Evolutionary conservation across 2,329 filamentous ascomycete genomes (phyloP), one percentile per base, ranked within the genome.

Genomic region (Phyllachora maydis): DNA sequence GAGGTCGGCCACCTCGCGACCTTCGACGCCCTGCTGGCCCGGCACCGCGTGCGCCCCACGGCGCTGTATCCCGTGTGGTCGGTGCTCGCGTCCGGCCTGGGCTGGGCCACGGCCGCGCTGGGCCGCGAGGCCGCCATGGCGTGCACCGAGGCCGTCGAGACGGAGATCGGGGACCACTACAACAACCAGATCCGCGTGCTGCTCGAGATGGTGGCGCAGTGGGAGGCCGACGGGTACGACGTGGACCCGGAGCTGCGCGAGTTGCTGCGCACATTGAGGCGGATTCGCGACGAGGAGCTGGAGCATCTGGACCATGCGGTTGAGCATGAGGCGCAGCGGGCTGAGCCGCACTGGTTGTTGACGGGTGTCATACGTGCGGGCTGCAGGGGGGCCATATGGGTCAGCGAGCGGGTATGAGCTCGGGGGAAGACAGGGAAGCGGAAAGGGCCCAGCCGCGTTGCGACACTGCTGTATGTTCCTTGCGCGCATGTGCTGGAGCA

Each of bases 111-210:
- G 0, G 88, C 77, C 1, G 51, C 88, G 19, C 62, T 98, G 60
- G 83, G 88, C 1, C 66, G 81, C 23, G 82, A 95, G 50, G 83
- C 85, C 2, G 85, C 88, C 17, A 98, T 98, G 88, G 88, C 88
- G 8, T 98, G 88, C 45, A 95, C 88, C 1, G 88, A 98, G 50
- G 88, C 88, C 1, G 85, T 98, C 2, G 88, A 98, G 58, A 98
- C 85, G 5, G 88, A 95, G 54, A 98, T 98, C 32, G 88, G 88
- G 3, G 69, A 69, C 14, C 88, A 98, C 50, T 98, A 98, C 46
- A 95, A 95, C 43, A 69, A 70, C 32, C 88, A 98, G 52, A 81
- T 98, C 19, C 58, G 79, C 14, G 63, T 66, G 25, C 51, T 98
- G 36, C 47, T 95, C 18, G 71, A 75, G 31, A 93, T 91, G 73